These are phyloP conservation scores for Vachellia collinsii DNA, from an alignment of 306 rosid genomes.

Conservation along the genomic window DNA sequence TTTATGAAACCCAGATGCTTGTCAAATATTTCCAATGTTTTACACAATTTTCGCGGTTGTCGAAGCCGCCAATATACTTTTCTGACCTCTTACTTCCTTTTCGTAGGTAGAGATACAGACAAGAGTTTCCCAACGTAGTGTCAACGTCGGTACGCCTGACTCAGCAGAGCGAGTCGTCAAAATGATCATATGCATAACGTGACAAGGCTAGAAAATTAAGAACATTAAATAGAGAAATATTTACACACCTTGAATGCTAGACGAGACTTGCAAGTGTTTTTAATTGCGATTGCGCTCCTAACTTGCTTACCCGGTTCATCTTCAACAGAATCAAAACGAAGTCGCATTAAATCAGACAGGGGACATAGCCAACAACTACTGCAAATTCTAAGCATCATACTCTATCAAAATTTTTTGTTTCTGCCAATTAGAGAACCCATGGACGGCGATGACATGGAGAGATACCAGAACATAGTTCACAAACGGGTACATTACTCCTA, in stretches of 20 bases:
- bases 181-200: constrained; percentile 2
- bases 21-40: not conserved
- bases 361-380: constrained; percentile 25
- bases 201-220: constrained; percentile 1
- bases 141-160: constrained; percentile 11
- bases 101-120: constrained; percentile 24
- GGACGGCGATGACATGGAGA: not conserved
- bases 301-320: constrained; percentile 99
- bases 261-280: constrained; percentile 85
- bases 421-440: constrained; percentile 13
- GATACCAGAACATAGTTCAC: constrained; percentile 11
- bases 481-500: constrained; percentile 1
- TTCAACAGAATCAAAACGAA: constrained; percentile 45
- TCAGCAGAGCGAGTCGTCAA: not conserved
- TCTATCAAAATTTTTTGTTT: constrained; percentile 19
- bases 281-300: constrained; percentile 88
- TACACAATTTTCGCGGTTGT: not conserved
- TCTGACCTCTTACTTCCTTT: constrained; percentile 19
- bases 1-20: not conserved
- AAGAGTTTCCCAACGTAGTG: constrained; percentile 5
- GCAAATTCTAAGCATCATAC: constrained; percentile 27
- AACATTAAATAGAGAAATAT: constrained; percentile 19
- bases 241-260: constrained; percentile 92
- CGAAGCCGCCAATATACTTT: constrained; percentile 10
- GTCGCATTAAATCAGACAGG: constrained; percentile 33